phyloP scores from a whole-genome alignment of 2,329 filamentous ascomycete genomes.

The Zymoseptoria passerinii region DNA sequence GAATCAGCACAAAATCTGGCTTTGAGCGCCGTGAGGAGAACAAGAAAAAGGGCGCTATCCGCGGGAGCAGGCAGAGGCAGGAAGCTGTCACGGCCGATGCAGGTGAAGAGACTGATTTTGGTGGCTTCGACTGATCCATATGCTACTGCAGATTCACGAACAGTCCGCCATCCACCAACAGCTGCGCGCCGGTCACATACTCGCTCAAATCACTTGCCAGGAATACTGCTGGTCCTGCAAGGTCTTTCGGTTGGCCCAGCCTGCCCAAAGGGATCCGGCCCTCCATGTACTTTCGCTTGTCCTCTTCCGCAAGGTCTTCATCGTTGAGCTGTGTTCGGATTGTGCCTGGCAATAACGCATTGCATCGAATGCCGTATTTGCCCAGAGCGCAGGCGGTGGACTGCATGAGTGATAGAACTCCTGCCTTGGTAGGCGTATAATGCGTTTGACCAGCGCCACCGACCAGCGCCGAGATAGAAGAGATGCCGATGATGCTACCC shows the following conservation, averaged over 20 bases:
- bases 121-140: constrained; percentile 32
- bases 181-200: constrained; percentile 74
- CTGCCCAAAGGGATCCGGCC: constrained; percentile 69
- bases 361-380: constrained; percentile 67
- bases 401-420: constrained; percentile 73
- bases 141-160: constrained; percentile 78
- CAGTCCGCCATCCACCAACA: constrained; percentile 79
- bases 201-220: constrained; percentile 70
- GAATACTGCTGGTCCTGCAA: constrained; percentile 79
- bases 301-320: constrained; percentile 64
- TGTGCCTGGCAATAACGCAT: constrained; percentile 74
- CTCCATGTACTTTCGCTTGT: constrained; percentile 71
- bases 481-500: constrained; percentile 71
- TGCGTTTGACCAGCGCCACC: constrained; percentile 73
- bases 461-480: constrained; percentile 65
- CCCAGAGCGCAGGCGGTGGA: constrained; percentile 72
- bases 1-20: constrained; percentile 77
- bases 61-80: constrained; percentile 29
- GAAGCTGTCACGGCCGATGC: constrained; percentile 15
- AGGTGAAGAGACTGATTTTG: constrained; percentile 32
- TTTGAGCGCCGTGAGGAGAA: constrained; percentile 63
- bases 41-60: constrained; percentile 43
- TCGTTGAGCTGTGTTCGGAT: constrained; percentile 80
- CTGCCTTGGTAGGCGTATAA: constrained; percentile 85
- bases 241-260: constrained; percentile 62